Conservation (phyloP, 169 alveolate genomes). For the Eimeria tenella region DNA sequence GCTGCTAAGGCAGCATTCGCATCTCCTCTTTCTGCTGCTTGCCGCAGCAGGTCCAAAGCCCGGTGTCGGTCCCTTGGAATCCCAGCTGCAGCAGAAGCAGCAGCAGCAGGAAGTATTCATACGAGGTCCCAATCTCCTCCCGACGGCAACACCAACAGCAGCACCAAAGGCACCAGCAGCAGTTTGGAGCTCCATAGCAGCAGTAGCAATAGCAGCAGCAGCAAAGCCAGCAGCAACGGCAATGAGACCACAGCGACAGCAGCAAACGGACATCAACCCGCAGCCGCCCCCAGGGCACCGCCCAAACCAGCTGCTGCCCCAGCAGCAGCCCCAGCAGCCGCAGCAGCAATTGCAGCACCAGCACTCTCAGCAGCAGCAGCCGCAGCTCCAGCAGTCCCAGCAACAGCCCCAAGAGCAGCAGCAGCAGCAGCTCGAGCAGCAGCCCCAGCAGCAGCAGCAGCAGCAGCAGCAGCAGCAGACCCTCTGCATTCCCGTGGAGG, state of each 20-base stretch:
- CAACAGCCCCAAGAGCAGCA: background rate
- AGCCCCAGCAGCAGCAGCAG: constrained; percentile 25
- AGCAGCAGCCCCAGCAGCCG: background rate
- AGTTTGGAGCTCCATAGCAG: background rate
- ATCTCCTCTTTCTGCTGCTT: constrained; percentile 82
- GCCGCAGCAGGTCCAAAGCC: constrained; percentile 81
- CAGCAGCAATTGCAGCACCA: background rate
- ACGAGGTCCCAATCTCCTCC: background rate
- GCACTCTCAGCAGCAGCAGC: background rate
- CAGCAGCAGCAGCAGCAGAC: constrained; percentile 10
- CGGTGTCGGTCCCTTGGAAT: constrained; percentile 82
- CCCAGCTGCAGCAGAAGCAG: constrained; percentile 77
- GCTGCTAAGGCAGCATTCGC: constrained; percentile 83
- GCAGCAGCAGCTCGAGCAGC: background rate
- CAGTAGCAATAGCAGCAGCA: constrained; percentile 18
- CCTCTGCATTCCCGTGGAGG: constrained; percentile 82
- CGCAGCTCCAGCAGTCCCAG: background rate
- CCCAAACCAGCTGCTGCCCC: too few relatives aligned
- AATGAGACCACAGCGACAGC: background rate
- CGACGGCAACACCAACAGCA: background rate
- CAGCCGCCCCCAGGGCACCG: too few relatives aligned
- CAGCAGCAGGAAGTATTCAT: background rate
- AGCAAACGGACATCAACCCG: background rate
- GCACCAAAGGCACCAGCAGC: background rate
- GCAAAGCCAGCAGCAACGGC: background rate